Evolutionary conservation across 371 early-diverging fungal genomes (phyloP).

Genomic region (Parasitella parasitica): DNA sequence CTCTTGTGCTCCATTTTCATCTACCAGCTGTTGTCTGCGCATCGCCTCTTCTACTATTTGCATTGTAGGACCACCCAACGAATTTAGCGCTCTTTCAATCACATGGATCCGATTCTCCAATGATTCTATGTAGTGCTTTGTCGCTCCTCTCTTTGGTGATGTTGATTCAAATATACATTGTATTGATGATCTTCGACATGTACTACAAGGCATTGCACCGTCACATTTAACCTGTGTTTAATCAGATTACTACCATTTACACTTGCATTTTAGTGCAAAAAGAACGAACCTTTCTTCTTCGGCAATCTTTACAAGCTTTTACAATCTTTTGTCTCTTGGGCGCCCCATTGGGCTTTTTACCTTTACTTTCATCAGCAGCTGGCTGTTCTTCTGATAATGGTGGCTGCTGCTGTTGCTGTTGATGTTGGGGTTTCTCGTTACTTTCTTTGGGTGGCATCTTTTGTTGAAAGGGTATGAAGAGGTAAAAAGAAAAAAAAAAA

Average conservation of each 20-base stretch:
- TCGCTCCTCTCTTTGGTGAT: conserved; percentile 27
- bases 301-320: conserved; percentile 31
- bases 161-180: conserved; percentile 29
- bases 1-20: background rate
- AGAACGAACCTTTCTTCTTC: conserved; percentile 25
- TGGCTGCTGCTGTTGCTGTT: background rate
- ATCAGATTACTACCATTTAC: background rate
- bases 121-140: conserved; percentile 29
- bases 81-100: conserved; percentile 25
- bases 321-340: conserved; percentile 30
- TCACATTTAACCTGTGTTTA: conserved; percentile 30
- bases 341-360: conserved; percentile 4
- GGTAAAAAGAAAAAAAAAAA: background rate
- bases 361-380: background rate
- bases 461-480: background rate
- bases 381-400: background rate
- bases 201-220: conserved; percentile 27
- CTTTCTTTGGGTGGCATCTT: conserved; percentile 3
- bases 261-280: background rate
- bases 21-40: conserved; percentile 10
- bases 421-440: background rate
- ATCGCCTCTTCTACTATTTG: conserved; percentile 26
- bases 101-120: conserved; percentile 23
- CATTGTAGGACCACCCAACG: conserved; percentile 19
- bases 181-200: conserved; percentile 26